Evolutionary conservation across 176 grass and related monocot species (phyloP), one percentile per base, ranked within the genome.

Genomic region (Melocanna baccifera): DNA sequence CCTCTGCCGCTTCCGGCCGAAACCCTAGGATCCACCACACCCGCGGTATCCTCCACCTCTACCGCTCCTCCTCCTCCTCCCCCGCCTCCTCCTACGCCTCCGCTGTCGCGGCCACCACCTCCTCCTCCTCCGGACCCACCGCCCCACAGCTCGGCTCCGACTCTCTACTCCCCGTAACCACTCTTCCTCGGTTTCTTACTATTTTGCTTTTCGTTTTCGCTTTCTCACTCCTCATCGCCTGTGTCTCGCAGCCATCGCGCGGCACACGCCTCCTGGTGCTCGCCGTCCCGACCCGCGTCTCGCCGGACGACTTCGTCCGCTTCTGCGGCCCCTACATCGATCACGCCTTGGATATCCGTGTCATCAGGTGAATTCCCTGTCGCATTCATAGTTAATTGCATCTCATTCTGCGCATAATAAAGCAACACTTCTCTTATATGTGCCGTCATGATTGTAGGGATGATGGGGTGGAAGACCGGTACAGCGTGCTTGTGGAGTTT

Each of bases 401-500:
- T 9, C 6, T 28, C 68, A n/a, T 12, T 64, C 18, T 57, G 36
- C 10, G 1, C 22, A 2, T 5, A 22, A 39, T 6, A 4, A 19
- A 25, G 47, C 20, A 29, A 6, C 15, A 18, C 15, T 51, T 51
- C 6, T 51, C 46, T 69, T 66, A 69, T 3, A 4, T 20, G 47
- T 25, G 0, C 0, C 0, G 11, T 12, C 37, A 16, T 43, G 22
- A 19, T 25, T 7, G 0, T 72, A 90, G 84, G 12, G 85, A 95
- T 29, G 93, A 95, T 67, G 89, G 87, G 26, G 87, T 92, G 52
- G 96, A 98, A 73, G 96, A 98, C 71, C 82, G 96, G 57, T 98
- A 95, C 23, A 94, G 96, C 46, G 93, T 98, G 86, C 76, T 98
- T n/a, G 82, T 98, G 30, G 91, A 93, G 57, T 98, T 98, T 74